Conservation (phyloP, 2,329 filamentous ascomycete species). For the Colletotrichum sansevieriae region DNA sequence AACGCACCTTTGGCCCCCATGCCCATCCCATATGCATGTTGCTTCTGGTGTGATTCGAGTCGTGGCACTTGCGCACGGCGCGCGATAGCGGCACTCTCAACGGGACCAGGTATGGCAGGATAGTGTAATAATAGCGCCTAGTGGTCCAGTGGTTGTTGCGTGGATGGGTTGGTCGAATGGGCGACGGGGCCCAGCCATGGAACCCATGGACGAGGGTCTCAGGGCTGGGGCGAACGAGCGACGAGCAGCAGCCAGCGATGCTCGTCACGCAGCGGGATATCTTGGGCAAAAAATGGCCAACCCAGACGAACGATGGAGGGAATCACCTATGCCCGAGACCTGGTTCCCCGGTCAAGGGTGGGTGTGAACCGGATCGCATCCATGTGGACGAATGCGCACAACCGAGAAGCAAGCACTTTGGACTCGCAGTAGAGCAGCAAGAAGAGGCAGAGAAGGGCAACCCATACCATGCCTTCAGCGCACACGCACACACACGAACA, state of each 20-base stretch:
- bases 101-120: slow-evolving; percentile 16
- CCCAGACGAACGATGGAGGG: background rate
- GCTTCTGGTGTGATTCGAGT: slow-evolving; percentile 41
- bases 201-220: slow-evolving; percentile 11
- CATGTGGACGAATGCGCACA: slow-evolving; percentile 35
- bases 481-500: slow-evolving; percentile 14
- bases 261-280: slow-evolving; percentile 14
- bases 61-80: slow-evolving; percentile 35
- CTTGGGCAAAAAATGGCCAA: background rate
- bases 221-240: slow-evolving; percentile 20
- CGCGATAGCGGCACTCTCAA: slow-evolving; percentile 30
- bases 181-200: slow-evolving; percentile 30
- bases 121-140: slow-evolving; percentile 39
- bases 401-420: slow-evolving; percentile 32
- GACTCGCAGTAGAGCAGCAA: slow-evolving; percentile 26
- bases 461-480: slow-evolving; percentile 8
- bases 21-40: slow-evolving; percentile 35
- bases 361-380: slow-evolving; percentile 24
- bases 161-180: slow-evolving; percentile 31
- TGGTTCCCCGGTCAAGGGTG: slow-evolving; percentile 33
- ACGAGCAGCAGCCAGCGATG: too few species aligned
- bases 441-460: slow-evolving; percentile 8
- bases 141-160: slow-evolving; percentile 22
- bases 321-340: slow-evolving; percentile 9
- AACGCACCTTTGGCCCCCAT: slow-evolving; percentile 32